Conservation (phyloP, 2,329 filamentous ascomycete genomes). For the Fusarium odoratissimum region DNA sequence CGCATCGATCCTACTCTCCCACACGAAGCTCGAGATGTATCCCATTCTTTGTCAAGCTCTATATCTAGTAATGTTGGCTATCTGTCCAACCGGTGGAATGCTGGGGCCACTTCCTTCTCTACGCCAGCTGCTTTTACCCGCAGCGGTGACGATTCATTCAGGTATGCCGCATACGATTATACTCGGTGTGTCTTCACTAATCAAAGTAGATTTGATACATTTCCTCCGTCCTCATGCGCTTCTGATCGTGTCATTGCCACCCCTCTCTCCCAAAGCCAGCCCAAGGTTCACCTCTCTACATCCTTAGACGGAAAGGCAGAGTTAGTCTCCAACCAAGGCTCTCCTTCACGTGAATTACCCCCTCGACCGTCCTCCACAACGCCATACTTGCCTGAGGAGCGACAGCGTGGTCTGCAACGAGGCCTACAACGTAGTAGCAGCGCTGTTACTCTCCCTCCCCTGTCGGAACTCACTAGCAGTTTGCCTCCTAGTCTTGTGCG, state of each 20-base stretch:
- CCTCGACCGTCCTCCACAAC: constrained; percentile 61
- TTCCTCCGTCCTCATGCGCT: constrained; percentile 57
- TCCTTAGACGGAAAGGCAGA: constrained; percentile 93
- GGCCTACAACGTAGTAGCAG: constrained; percentile 78
- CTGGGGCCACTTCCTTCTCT: constrained; percentile 60
- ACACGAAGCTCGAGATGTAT: constrained; percentile 44
- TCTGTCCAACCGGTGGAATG: constrained; percentile 68
- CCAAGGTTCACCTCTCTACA: constrained; percentile 79
- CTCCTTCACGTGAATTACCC: constrained; percentile 67
- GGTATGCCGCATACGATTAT: constrained; percentile 51
- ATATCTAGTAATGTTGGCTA: constrained; percentile 62
- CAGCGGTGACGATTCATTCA: constrained; percentile 57
- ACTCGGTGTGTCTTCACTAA: constrained; percentile 8
- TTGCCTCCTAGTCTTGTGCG: constrained; percentile 68
- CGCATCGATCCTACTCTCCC: constrained; percentile 44
- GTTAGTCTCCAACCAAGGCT: constrained; percentile 76
- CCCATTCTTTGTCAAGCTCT: constrained; percentile 52
- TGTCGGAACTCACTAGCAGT: constrained; percentile 63
- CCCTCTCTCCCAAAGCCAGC: constrained; percentile 49
- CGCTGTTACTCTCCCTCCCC: constrained; percentile 70
- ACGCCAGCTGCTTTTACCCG: constrained; percentile 58
- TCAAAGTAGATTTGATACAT: constrained; percentile 55
- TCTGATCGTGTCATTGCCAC: constrained; percentile 57
- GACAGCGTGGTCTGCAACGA: constrained; percentile 69
- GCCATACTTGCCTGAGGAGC: constrained; percentile 60